Conservation (phyloP, 2,329 filamentous ascomycete species). For the Colletotrichum kahawae region DNA sequence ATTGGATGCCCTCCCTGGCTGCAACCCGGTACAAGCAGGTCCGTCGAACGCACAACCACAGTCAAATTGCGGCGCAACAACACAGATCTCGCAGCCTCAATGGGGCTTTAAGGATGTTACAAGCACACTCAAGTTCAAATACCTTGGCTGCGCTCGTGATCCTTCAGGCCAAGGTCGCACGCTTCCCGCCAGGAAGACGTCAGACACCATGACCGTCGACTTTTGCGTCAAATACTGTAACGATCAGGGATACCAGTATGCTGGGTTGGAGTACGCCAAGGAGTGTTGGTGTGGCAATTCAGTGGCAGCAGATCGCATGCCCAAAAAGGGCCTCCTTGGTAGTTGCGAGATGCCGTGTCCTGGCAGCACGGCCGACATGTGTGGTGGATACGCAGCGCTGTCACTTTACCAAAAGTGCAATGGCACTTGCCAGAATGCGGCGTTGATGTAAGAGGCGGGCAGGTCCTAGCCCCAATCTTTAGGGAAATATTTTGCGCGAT, state of each 20-base stretch:
- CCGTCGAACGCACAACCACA: slow-evolving; percentile 25
- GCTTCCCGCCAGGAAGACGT: slow-evolving; percentile 30
- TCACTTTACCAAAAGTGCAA: slow-evolving; percentile 40
- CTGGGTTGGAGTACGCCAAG: slow-evolving; percentile 41
- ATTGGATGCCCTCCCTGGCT: slow-evolving; percentile 57
- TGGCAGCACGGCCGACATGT: slow-evolving; percentile 14
- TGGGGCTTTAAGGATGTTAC: slow-evolving; percentile 51
- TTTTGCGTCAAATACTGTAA: slow-evolving; percentile 36
- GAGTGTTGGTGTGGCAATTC: slow-evolving; percentile 43
- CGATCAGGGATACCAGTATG: slow-evolving; percentile 32
- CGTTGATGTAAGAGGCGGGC: slow-evolving; percentile 8
- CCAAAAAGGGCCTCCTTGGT: slow-evolving; percentile 45
- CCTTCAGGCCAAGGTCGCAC: slow-evolving; percentile 31
- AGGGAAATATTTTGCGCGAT: background rate
- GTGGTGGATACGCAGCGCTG: slow-evolving; percentile 32
- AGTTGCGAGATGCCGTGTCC: slow-evolving; percentile 36
- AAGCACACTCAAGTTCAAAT: slow-evolving; percentile 48
- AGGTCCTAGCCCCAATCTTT: background rate
- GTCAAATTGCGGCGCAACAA: slow-evolving; percentile 37
- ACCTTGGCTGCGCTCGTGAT: slow-evolving; percentile 55
- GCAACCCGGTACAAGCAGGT: slow-evolving; percentile 49
- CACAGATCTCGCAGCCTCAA: slow-evolving; percentile 39
- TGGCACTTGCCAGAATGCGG: slow-evolving; percentile 30
- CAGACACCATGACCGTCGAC: slow-evolving; percentile 37
- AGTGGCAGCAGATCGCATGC: slow-evolving; percentile 27